phyloP scores from a whole-genome alignment of 106 monocot genomes.

The Acorus gramineus region DNA sequence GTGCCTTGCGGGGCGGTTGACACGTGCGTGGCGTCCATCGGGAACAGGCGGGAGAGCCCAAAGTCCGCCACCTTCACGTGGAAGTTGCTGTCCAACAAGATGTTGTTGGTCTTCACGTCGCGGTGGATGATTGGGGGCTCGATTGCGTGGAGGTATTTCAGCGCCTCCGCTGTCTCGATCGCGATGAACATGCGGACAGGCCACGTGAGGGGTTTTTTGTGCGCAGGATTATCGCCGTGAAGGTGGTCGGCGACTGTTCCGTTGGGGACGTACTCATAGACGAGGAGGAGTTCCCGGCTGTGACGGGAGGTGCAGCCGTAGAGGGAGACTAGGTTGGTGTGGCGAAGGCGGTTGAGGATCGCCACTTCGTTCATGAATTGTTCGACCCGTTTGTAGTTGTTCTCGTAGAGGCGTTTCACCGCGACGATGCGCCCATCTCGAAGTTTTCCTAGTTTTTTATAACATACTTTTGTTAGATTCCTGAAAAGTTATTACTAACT shows the following conservation, averaged over 20 bases:
- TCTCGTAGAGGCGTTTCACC: constrained; percentile 18
- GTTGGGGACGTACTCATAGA: constrained; percentile 20
- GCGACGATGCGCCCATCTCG: constrained; percentile 14
- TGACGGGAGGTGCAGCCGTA: constrained; percentile 11
- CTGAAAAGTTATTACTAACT: too few relatives aligned
- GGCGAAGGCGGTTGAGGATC: constrained; percentile 12
- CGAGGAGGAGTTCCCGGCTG: constrained; percentile 16
- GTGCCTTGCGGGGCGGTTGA: constrained; percentile 19
- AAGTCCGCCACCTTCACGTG: constrained; percentile 14
- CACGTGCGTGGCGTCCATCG: constrained; percentile 8
- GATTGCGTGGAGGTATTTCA: constrained; percentile 9
- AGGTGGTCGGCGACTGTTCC: constrained; percentile 18
- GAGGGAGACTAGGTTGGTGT: constrained; percentile 12
- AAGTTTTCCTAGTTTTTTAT: constrained; percentile 3
- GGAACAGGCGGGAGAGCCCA: constrained; percentile 15
- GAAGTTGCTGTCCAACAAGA: constrained; percentile 13
- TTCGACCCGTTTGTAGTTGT: constrained; percentile 4
- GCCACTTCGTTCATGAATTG: constrained; percentile 16
- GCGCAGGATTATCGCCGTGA: not conserved
- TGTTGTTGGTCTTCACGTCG: constrained; percentile 23
- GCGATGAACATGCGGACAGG: constrained; percentile 8
- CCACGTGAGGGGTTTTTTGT: constrained; percentile 6
- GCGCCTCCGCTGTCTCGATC: constrained; percentile 11
- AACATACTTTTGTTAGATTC: not conserved
- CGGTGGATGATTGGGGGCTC: constrained; percentile 18